A percentile compares a stretch with the other conserved stretches of the same genome.
Evolutionary conservation across 1,139 yeast genomes (phyloP).

Genomic region (Blastobotrys arbuscula): DNA sequence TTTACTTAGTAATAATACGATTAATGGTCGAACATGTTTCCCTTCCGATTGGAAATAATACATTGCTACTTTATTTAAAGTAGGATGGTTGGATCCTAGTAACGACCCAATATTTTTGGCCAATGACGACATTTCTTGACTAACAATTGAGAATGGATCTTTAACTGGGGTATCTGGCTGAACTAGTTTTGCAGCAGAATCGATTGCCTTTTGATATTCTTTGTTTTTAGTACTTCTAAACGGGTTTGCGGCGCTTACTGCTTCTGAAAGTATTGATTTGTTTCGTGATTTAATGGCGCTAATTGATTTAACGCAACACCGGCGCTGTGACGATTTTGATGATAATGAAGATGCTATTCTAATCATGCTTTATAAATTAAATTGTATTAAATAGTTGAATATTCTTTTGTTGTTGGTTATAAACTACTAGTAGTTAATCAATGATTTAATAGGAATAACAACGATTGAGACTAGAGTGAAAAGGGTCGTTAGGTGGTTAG

Average conservation of each 20-base stretch:
- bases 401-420: too few relatives aligned
- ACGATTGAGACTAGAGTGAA: too few relatives aligned
- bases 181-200: constrained; percentile 74
- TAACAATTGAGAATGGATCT: constrained; percentile 90
- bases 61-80: constrained; percentile 80
- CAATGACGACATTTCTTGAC: constrained; percentile 86
- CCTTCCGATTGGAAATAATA: constrained; percentile 97
- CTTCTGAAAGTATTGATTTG: constrained; percentile 27
- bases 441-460: too few relatives aligned
- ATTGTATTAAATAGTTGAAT: too few relatives aligned
- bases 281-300: neutral
- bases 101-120: constrained; percentile 82
- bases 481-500: neutral
- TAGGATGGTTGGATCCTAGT: constrained; percentile 91
- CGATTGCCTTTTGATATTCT: constrained; percentile 50
- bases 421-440: too few relatives aligned
- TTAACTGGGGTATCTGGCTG: constrained; percentile 56
- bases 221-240: constrained; percentile 15
- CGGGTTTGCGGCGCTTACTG: constrained; percentile 19
- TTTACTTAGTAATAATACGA: constrained; percentile 76
- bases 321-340: neutral
- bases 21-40: constrained; percentile 86
- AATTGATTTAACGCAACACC: neutral
- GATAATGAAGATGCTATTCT: neutral
- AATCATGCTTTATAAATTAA: too few relatives aligned